Evolutionary conservation across 1,284 basidiomycete species (phyloP).

Genomic region (Mycosarcoma mackinlayi): DNA sequence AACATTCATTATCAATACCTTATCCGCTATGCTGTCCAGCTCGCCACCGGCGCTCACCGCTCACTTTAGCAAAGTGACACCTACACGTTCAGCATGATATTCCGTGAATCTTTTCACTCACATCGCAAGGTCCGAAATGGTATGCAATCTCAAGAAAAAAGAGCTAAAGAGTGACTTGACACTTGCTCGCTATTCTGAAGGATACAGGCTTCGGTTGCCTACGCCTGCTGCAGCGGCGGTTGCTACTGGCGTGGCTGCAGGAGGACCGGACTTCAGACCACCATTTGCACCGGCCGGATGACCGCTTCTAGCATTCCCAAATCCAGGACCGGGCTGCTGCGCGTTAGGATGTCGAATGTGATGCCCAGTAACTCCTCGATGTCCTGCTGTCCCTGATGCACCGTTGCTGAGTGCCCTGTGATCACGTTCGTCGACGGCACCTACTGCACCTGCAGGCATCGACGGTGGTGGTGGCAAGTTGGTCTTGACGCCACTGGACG

Average conservation of each 20-base stretch:
- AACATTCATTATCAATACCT: too few species aligned
- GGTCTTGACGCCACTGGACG: constrained; percentile 9
- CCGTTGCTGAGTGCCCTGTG: constrained; percentile 24
- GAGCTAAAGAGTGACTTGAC: too few species aligned
- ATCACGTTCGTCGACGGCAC: constrained; percentile 17
- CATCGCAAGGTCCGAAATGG: not conserved
- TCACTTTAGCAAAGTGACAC: too few species aligned
- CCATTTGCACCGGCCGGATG: not conserved
- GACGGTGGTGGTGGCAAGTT: constrained; percentile 40
- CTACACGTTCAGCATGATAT: too few species aligned
- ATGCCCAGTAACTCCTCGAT: not conserved
- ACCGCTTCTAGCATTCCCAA: not conserved
- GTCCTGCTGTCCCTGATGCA: constrained; percentile 1
- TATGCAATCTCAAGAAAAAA: constrained; percentile 3
- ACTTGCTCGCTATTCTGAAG: constrained; percentile 15
- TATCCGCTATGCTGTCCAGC: too few species aligned
- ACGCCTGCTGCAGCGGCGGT: constrained; percentile 23
- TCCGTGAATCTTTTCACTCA: too few species aligned
- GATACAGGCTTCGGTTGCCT: constrained; percentile 29
- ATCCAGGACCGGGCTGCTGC: not conserved
- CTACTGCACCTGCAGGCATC: constrained; percentile 8
- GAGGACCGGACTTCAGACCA: not conserved
- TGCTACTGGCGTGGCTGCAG: constrained; percentile 35
- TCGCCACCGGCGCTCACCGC: too few species aligned
- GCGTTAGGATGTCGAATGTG: not conserved